Conservation (phyloP, 2,329 filamentous ascomycete species). For the Cytospora chrysosperma region DNA sequence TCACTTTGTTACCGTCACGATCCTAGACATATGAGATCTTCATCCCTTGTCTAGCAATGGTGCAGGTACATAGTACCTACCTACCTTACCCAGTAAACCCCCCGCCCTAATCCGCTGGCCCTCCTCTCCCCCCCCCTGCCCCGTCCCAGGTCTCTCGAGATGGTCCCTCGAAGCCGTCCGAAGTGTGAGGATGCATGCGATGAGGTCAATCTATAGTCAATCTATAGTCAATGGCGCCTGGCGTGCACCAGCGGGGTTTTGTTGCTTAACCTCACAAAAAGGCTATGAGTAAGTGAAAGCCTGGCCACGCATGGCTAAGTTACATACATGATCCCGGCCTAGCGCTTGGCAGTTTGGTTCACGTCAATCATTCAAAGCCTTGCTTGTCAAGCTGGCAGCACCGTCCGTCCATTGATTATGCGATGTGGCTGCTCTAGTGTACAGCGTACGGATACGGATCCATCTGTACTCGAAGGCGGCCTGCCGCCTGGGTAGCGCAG, state of each 20-base stretch:
- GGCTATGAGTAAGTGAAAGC: no score
- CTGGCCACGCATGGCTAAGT: neutral
- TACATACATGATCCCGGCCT: neutral
- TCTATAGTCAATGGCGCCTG: neutral
- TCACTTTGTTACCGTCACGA: constrained; percentile 11
- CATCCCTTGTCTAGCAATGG: constrained; percentile 15
- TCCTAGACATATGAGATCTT: constrained; percentile 12
- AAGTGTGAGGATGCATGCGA: neutral
- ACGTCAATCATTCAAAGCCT: neutral
- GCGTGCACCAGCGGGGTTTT: neutral
- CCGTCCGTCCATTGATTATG: neutral
- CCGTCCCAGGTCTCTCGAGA: neutral
- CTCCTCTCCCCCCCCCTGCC: no score
- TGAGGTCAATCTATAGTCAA: neutral
- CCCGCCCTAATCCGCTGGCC: neutral
- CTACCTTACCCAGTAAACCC: no score
- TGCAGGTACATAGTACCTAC: constrained; percentile 1
- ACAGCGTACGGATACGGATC: neutral
- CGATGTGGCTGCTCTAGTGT: neutral
- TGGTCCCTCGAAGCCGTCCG: neutral
- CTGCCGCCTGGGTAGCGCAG: neutral
- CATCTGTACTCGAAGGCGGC: neutral
- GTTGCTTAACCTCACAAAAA: neutral
- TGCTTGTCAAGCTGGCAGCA: neutral
- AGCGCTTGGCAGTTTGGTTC: neutral